Conservation (phyloP, 106 monocot species). For the Dendrobium catenatum region DNA sequence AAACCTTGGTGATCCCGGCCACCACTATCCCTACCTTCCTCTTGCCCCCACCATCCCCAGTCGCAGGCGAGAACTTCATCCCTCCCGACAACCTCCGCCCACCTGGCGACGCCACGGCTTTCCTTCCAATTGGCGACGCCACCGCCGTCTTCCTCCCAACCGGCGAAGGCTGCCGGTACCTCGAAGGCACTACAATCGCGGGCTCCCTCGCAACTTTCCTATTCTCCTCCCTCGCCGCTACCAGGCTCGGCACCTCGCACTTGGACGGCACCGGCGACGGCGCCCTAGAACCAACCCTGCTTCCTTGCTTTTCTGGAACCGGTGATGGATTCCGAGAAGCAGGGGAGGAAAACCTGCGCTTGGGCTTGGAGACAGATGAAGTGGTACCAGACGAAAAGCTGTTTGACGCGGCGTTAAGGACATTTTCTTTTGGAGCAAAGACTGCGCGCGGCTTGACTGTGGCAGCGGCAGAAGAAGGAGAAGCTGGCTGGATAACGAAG, state of each 20-base stretch:
- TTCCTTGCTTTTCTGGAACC: background rate
- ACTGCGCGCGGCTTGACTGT: constrained; percentile 1
- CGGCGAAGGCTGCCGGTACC: constrained; percentile 87
- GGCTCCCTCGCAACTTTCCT: constrained; percentile 61
- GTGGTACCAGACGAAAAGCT: background rate
- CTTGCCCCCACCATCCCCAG: constrained; percentile 40
- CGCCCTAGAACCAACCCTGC: constrained; percentile 25
- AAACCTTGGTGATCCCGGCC: constrained; percentile 50
- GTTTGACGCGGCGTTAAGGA: background rate
- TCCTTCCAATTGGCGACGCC: constrained; percentile 43
- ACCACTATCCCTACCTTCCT: constrained; percentile 43
- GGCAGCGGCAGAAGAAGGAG: constrained; percentile 23
- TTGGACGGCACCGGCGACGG: constrained; percentile 86
- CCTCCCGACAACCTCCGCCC: constrained; percentile 60
- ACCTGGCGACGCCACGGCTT: constrained; percentile 53
- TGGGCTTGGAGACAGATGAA: background rate
- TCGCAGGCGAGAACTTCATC: constrained; percentile 41
- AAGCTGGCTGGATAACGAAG: constrained; percentile 71
- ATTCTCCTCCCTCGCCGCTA: constrained; percentile 84
- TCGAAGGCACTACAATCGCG: constrained; percentile 84
- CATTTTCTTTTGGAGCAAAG: background rate
- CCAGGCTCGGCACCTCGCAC: constrained; percentile 78
- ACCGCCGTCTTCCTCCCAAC: constrained; percentile 30
- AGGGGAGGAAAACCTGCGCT: constrained; percentile 67
- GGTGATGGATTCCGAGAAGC: constrained; percentile 29